Percentiles rank a stretch among this genome's conserved stretches.
These are phyloP conservation scores for Martiniozyma asiatica DNA, from an alignment of 1,139 yeast genomes.

Conservation along the genomic window DNA sequence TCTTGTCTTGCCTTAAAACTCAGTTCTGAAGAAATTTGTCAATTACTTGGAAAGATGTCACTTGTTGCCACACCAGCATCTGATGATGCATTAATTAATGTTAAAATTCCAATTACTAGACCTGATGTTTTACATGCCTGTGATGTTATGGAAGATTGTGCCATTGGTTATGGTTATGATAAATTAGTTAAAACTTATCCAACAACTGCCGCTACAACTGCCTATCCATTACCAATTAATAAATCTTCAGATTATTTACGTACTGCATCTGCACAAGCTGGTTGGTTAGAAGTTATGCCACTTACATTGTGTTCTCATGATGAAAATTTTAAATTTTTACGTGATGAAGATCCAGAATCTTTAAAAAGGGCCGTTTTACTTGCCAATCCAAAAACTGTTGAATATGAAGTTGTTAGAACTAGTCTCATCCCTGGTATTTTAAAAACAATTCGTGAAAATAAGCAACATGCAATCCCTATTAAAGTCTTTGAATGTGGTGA, in stretches of 20 bases:
- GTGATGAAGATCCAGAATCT: conserved; percentile 49
- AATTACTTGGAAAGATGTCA: conserved; percentile 71
- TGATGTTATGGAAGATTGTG: conserved; percentile 98
- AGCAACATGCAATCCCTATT: conserved; percentile 90
- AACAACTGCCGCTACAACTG: conserved; percentile 66
- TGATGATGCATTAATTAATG: conserved; percentile 47
- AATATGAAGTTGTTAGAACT: conserved; percentile 96
- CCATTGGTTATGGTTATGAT: conserved; percentile 91
- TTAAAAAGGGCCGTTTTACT: conserved; percentile 63
- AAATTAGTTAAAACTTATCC: conserved; percentile 78
- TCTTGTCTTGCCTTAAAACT: conserved; percentile 78
- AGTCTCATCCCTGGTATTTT: conserved; percentile 87
- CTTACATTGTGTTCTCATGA: conserved; percentile 92
- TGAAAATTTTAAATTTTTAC: conserved; percentile 84
- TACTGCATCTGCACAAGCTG: conserved; percentile 84
- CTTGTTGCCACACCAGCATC: conserved; percentile 48
- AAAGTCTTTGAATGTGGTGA: conserved; percentile 94
- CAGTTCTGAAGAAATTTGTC: conserved; percentile 53
- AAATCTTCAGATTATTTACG: conserved; percentile 86
- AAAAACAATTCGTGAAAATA: conserved; percentile 91
- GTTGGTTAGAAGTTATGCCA: conserved; percentile 94
- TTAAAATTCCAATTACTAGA: conserved; percentile 82
- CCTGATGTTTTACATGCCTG: conserved; percentile 95
- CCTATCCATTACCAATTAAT: conserved; percentile 82
- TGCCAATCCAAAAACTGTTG: conserved; percentile 92